A percentile compares a stretch with the other conserved stretches of the same genome.
Conservation (phyloP, 2,329 filamentous ascomycete genomes). For the Paraconiothyrium brasiliense region DNA sequence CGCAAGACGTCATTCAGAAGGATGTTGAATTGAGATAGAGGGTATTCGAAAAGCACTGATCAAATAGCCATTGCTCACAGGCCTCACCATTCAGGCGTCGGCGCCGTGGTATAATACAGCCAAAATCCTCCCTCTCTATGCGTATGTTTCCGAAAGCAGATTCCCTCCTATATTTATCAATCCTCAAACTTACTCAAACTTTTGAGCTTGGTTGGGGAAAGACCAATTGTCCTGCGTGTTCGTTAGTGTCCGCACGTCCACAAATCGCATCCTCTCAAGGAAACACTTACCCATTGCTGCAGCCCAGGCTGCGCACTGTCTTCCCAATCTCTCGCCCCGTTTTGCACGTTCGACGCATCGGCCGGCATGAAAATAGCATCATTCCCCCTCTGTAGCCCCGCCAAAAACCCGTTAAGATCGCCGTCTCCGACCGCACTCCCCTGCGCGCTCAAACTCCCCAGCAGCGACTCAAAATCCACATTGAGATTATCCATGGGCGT, state of each 20-base stretch:
- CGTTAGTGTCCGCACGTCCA: neutral
- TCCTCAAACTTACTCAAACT: conserved; percentile 13
- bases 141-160: neutral
- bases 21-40: neutral
- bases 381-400: conserved; percentile 31
- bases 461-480: conserved; percentile 45
- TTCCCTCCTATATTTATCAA: neutral
- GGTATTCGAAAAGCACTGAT: neutral
- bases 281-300: conserved; percentile 43
- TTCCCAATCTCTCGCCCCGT: conserved; percentile 29
- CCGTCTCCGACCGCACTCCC: conserved; percentile 19
- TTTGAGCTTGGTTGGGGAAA: conserved; percentile 18
- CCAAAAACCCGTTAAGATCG: conserved; percentile 39
- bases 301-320: conserved; percentile 36
- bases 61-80: neutral
- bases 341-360: conserved; percentile 26
- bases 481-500: conserved; percentile 42
- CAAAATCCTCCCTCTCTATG: neutral
- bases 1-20: neutral
- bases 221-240: conserved; percentile 23
- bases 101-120: conserved; percentile 8
- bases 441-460: conserved; percentile 34
- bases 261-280: neutral
- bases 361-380: conserved; percentile 50
- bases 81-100: neutral